phyloP scores from a whole-genome alignment of 2,329 filamentous ascomycete species.

The Diplodia intermedia region DNA sequence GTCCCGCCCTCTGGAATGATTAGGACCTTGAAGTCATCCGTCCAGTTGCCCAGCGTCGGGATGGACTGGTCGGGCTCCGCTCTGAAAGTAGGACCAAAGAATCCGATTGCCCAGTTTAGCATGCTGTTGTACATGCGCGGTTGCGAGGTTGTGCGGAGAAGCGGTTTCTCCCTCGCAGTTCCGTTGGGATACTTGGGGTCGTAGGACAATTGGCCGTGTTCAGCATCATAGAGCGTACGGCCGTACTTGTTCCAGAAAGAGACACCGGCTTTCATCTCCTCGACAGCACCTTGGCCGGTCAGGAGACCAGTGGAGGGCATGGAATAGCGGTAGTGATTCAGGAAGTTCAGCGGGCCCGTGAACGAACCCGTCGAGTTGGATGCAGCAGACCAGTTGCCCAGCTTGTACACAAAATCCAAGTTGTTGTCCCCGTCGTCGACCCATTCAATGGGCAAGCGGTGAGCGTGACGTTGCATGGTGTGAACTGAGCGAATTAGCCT shows the following conservation, averaged over 20 bases:
- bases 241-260: conserved; percentile 64
- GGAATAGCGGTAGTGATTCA: conserved; percentile 61
- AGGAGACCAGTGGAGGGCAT: conserved; percentile 53
- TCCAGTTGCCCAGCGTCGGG: conserved; percentile 50
- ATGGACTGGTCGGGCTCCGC: conserved; percentile 40
- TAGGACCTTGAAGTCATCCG: conserved; percentile 56
- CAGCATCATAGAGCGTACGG: conserved; percentile 59
- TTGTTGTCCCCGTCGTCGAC: conserved; percentile 60
- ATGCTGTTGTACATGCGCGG: conserved; percentile 62
- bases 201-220: conserved; percentile 57
- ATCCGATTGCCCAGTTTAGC: conserved; percentile 60
- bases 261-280: conserved; percentile 59
- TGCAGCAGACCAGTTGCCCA: conserved; percentile 52
- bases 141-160: conserved; percentile 62
- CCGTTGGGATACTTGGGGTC: conserved; percentile 55
- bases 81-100: conserved; percentile 59
- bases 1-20: conserved; percentile 59
- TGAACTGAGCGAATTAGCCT: conserved; percentile 47
- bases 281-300: conserved; percentile 58
- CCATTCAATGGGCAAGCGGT: conserved; percentile 58
- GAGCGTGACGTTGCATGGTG: conserved; percentile 61
- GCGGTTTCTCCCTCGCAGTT: conserved; percentile 47
- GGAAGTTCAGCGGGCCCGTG: conserved; percentile 58
- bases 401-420: conserved; percentile 57
- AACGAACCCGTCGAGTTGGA: conserved; percentile 47